Conservation (phyloP, 805 yeast genomes). For the Saturnispora gosingensis region DNA sequence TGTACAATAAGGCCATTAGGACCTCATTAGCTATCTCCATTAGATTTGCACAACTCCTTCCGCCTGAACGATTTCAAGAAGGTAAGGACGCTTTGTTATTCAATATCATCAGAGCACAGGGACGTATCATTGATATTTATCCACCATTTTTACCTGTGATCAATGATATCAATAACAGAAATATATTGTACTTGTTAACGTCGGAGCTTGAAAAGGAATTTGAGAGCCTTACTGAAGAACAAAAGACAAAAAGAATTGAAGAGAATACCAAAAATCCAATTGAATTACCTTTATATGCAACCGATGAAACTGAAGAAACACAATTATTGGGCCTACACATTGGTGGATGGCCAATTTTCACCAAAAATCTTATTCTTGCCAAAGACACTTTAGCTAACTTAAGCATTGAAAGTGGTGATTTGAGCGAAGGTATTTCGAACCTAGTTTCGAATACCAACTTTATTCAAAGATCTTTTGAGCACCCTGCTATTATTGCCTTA, state of each 20-base stretch:
- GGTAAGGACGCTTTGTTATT: constrained; percentile 18
- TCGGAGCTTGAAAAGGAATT: constrained; percentile 9
- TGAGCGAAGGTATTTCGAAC: constrained; percentile 16
- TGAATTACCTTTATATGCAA: constrained; percentile 16
- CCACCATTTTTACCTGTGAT: constrained; percentile 21
- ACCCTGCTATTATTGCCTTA: constrained; percentile 15
- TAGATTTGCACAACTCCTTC: constrained; percentile 19
- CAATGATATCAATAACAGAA: constrained; percentile 13
- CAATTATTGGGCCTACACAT: constrained; percentile 16
- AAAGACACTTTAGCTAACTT: constrained; percentile 21
- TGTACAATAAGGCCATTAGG: constrained; percentile 14
- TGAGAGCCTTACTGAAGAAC: constrained; percentile 4
- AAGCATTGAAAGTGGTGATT: constrained; percentile 19
- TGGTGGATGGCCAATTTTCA: constrained; percentile 24
- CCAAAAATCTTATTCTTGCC: constrained; percentile 18
- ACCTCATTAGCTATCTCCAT: constrained; percentile 18
- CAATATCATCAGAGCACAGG: constrained; percentile 20
- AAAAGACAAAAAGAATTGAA: constrained; percentile 8
- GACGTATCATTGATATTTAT: constrained; percentile 17
- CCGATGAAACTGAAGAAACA: constrained; percentile 17
- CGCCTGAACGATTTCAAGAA: constrained; percentile 13
- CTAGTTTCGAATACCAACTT: constrained; percentile 14
- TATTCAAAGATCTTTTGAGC: constrained; percentile 15
- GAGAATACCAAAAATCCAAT: constrained; percentile 14
- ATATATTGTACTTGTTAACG: constrained; percentile 11